Evolutionary conservation across 2,329 filamentous ascomycete species (phyloP), one percentile per base, ranked within the genome.

Genomic region (Fusarium xyrophilum): DNA sequence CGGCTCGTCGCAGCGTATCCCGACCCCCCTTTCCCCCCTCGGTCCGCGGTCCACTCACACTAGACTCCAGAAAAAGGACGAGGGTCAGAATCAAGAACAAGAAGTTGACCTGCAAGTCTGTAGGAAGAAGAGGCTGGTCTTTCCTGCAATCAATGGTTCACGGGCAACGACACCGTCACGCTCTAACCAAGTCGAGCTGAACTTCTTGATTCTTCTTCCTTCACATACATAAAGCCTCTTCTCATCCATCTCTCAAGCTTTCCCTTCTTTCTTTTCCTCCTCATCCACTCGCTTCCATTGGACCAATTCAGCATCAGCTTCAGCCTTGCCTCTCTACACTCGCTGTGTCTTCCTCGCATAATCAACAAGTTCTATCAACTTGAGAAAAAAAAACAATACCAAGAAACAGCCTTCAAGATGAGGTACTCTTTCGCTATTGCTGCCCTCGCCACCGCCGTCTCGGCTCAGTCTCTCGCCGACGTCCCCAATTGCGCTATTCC

Each of bases 401-500:
- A 23, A 60, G 43, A 38, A 33, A 39, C 61, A 64, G 68, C 56
- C 54, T 53, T 73, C 76, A 81, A 78, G 32, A 81, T 81, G 79
- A 81, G 80, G 79, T 77, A 73, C 74, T 56, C 78, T 59, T 51
- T 78, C 69, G 75, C 74, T 61, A 71, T 76, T 66, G 53, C 79
- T 58, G 71, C 75, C 72, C 72, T 80, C 67, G 76, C 76, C 69
- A 73, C 77, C 60, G 67, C 76, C 56, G 79, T 71, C 44, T 67
- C 69, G 56, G 80, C 79, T 68, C 77, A 79, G 76, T 68, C 71
- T 60, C 69, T 62, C 53, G 47, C 28, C 43, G 78, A 79, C 63
- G 74, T 81, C 58, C 80, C 81, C 70, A 52, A 63, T 58, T 82
- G 81, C 70, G 79, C 80, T 36, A 43, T 75, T n/a, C 54, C 74